A percentile compares a stretch with the other conserved stretches of the same genome.
Conservation (phyloP, 2,329 filamentous ascomycete genomes). For the Neurospora sp. region DNA sequence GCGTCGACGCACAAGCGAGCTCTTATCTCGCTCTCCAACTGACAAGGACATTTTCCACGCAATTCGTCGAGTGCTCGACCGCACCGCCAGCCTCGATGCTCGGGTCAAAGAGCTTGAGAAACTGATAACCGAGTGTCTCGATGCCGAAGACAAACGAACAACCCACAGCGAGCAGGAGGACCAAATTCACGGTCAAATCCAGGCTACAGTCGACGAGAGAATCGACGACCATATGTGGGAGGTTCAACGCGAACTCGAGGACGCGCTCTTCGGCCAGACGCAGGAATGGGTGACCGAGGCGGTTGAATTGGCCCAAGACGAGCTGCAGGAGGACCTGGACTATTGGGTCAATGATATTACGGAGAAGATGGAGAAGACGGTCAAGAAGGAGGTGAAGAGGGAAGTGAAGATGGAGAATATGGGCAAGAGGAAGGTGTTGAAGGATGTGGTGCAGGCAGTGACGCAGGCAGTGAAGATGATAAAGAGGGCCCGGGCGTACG, state of each 20-base stretch:
- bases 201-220: background rate
- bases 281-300: background rate
- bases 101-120: conserved; percentile 2
- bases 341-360: background rate
- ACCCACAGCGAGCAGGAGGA: background rate
- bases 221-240: background rate
- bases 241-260: background rate
- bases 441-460: background rate
- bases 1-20: background rate
- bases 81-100: background rate
- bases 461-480: background rate
- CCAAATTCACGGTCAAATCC: background rate
- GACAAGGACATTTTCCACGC: background rate
- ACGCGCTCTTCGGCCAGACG: background rate
- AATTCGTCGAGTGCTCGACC: background rate
- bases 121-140: background rate
- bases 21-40: background rate
- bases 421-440: background rate
- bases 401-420: background rate
- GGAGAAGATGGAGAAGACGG: background rate
- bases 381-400: background rate
- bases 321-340: background rate
- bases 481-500: background rate
- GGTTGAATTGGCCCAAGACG: background rate
- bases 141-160: background rate